These are phyloP conservation scores for Pseudogymnoascus verrucosus DNA, from an alignment of 2,329 filamentous ascomycete genomes.

Conservation along the genomic window DNA sequence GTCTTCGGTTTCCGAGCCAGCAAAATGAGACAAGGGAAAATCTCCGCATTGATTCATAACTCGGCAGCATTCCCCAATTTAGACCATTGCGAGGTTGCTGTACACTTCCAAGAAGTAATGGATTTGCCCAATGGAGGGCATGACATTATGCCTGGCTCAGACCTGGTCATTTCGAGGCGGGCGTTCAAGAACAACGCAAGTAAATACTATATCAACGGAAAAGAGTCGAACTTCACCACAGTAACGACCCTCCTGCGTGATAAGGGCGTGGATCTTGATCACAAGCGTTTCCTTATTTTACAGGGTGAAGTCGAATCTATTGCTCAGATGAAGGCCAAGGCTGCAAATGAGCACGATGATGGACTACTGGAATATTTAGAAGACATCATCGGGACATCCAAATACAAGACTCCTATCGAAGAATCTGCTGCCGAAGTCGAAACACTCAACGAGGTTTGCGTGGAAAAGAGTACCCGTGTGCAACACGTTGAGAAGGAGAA, in stretches of 20 bases:
- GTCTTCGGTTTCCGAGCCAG: constrained; percentile 99
- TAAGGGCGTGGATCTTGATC: constrained; percentile 87
- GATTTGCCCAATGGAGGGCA: constrained; percentile 71
- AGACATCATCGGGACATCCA: constrained; percentile 97
- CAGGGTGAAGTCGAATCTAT: constrained; percentile 98
- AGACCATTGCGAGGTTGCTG: constrained; percentile 88
- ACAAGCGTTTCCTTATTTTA: constrained; percentile 95
- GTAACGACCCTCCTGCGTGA: constrained; percentile 83
- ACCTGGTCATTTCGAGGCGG: constrained; percentile 78
- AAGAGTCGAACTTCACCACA: constrained; percentile 81
- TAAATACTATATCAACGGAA: constrained; percentile 94
- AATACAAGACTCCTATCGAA: constrained; percentile 95
- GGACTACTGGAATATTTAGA: constrained; percentile 94
- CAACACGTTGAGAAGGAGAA: constrained; percentile 98
- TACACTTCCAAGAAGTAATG: constrained; percentile 92
- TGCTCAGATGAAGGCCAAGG: constrained; percentile 98
- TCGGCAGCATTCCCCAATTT: constrained; percentile 80
- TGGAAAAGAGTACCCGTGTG: constrained; percentile 90
- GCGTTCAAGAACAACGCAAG: constrained; percentile 98
- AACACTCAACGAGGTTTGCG: constrained; percentile 84
- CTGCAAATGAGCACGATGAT: constrained; percentile 89
- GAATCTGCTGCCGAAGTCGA: constrained; percentile 88
- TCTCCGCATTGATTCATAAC: constrained; percentile 96
- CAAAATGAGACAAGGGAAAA: constrained; percentile 98
- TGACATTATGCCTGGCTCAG: constrained; percentile 73